Conservation (phyloP, 352 stramenopile species). For the Elongisporangium anandrum region DNA sequence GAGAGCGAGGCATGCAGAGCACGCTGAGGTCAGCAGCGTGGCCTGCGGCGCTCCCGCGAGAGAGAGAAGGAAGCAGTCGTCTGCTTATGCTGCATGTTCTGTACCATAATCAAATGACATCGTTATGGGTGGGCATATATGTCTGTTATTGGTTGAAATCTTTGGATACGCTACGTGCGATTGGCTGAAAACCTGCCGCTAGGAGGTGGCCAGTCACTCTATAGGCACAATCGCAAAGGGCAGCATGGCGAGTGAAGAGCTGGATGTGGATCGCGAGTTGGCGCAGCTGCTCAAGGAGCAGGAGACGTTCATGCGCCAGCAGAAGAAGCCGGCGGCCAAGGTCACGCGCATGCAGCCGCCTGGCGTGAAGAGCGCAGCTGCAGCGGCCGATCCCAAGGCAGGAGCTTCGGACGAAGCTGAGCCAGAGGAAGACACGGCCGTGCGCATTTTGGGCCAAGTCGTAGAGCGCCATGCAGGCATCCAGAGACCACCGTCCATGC, state of each 20-base stretch:
- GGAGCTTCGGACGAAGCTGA: conserved; percentile 4
- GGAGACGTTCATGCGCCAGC: conserved; percentile 66
- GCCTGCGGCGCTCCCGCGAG: background rate
- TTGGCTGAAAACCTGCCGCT: background rate
- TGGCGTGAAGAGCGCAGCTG: background rate
- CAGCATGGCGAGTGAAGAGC: conserved; percentile 4
- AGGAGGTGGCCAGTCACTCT: background rate
- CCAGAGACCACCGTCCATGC: conserved; percentile 25
- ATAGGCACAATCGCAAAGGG: background rate
- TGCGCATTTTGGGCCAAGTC: conserved; percentile 49
- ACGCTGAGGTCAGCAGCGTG: background rate
- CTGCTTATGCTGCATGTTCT: background rate
- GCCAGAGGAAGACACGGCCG: conserved; percentile 6
- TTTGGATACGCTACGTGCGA: background rate
- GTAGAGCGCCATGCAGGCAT: conserved; percentile 56
- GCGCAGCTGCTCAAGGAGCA: conserved; percentile 78
- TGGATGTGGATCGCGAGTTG: conserved; percentile 78
- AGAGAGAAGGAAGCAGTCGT: background rate
- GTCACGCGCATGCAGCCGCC: conserved; percentile 21
- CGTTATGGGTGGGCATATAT: background rate
- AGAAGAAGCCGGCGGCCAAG: conserved; percentile 55
- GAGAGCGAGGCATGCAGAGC: conserved; percentile 1
- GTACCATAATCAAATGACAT: background rate
- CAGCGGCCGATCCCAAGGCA: conserved; percentile 5
- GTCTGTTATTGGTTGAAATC: background rate